Percentiles rank a stretch among this genome's conserved stretches.
phyloP scores from a whole-genome alignment of 75 land plant genomes.

The Azolla pinnata region DNA sequence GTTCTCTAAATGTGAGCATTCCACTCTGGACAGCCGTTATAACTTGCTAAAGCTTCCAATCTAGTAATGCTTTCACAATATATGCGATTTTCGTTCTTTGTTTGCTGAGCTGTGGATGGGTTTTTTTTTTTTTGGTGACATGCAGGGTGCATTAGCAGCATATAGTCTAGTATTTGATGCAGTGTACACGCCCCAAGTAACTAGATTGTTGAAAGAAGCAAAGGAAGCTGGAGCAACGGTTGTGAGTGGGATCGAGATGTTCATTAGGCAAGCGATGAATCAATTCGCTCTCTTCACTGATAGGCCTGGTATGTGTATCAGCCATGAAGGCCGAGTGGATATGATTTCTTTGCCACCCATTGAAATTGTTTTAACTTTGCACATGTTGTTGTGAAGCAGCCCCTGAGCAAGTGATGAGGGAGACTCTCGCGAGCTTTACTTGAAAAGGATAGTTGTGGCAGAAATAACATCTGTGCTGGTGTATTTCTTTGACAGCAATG shows the following conservation, averaged over 20 bases:
- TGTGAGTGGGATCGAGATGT: constrained; percentile 76
- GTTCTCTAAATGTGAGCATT: too few relatives aligned
- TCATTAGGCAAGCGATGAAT: constrained; percentile 58
- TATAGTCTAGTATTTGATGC: constrained; percentile 70
- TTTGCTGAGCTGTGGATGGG: too few relatives aligned
- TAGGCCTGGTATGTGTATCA: constrained; percentile 26
- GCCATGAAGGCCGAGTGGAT: too few relatives aligned
- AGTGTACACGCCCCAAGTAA: constrained; percentile 54
- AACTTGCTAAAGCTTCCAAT: too few relatives aligned
- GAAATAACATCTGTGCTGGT: too few relatives aligned
- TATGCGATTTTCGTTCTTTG: too few relatives aligned
- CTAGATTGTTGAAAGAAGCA: constrained; percentile 52
- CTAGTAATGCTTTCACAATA: too few relatives aligned
- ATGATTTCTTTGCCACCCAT: neutral
- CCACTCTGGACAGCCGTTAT: too few relatives aligned
- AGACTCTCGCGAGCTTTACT: constrained; percentile 15
- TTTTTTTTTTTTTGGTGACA: neutral
- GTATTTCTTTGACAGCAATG: too few relatives aligned
- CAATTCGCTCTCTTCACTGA: constrained; percentile 59
- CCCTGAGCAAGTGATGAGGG: constrained; percentile 35
- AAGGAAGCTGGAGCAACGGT: constrained; percentile 42
- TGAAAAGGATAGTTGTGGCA: too few relatives aligned
- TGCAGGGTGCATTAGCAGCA: constrained; percentile 40
- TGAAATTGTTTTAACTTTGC: neutral
- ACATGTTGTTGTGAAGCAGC: constrained; percentile 13